Conservation (phyloP, 2,329 filamentous ascomycete species). For the Claviceps capensis region DNA sequence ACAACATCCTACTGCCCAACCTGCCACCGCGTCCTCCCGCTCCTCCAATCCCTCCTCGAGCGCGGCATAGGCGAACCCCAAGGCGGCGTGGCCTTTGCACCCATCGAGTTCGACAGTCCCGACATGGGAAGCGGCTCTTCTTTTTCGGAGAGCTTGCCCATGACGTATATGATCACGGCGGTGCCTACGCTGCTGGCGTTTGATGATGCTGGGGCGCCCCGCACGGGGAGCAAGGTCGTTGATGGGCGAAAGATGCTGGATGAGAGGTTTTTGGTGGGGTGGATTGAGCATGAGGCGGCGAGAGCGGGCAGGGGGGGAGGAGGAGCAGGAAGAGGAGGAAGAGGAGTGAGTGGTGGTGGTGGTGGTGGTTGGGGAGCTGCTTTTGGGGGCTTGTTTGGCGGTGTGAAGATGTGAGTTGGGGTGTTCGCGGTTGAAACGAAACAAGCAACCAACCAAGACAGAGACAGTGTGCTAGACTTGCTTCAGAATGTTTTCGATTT, state of each 20-base stretch:
- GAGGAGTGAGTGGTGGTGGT: slow-evolving; percentile 20
- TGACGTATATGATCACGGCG: slow-evolving; percentile 43
- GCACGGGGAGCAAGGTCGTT: slow-evolving; percentile 32
- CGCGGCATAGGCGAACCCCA: slow-evolving; percentile 39
- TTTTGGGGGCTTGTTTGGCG: slow-evolving; percentile 29
- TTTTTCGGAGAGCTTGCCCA: slow-evolving; percentile 25
- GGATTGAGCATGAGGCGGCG: slow-evolving; percentile 29
- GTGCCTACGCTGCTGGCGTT: slow-evolving; percentile 46
- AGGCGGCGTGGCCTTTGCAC: slow-evolving; percentile 40
- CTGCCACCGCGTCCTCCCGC: slow-evolving; percentile 35
- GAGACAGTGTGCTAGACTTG: too few relatives aligned
- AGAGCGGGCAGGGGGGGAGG: slow-evolving; percentile 32
- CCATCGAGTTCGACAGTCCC: slow-evolving; percentile 42
- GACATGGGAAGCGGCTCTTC: slow-evolving; percentile 33
- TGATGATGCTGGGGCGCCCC: slow-evolving; percentile 40
- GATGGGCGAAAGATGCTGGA: slow-evolving; percentile 37
- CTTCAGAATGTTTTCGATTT: too few relatives aligned
- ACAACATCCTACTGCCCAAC: slow-evolving; percentile 44
- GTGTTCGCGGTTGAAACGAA: too few relatives aligned
- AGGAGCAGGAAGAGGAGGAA: slow-evolving; percentile 21
- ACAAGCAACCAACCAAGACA: too few relatives aligned
- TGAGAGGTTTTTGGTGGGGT: slow-evolving; percentile 35
- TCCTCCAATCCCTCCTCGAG: slow-evolving; percentile 34
- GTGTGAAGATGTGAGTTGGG: slow-evolving; percentile 8
- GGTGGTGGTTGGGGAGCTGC: slow-evolving; percentile 13